These are phyloP conservation scores for Phanerodontia chrysosporium DNA, from an alignment of 768 basidiomycete species.

Conservation along the genomic window DNA sequence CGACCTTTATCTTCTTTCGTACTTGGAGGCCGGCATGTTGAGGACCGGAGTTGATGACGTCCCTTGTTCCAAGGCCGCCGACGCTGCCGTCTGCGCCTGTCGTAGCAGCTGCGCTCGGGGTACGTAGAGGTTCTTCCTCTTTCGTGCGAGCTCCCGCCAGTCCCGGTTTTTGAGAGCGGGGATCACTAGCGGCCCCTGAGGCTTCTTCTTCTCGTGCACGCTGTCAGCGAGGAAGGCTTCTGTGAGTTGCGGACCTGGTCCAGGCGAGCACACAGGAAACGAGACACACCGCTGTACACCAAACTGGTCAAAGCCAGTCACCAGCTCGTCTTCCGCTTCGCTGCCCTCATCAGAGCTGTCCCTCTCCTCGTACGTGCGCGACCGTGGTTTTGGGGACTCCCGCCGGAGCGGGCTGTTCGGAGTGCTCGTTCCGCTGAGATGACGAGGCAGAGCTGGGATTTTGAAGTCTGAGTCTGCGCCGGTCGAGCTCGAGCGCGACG, in stretches of 20 bases:
- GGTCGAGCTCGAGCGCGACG: slow-evolving; percentile 56
- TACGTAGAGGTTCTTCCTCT: slow-evolving; percentile 59
- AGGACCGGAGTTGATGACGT: slow-evolving; percentile 74
- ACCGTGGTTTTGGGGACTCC: slow-evolving; percentile 40
- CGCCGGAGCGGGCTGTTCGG: slow-evolving; percentile 41
- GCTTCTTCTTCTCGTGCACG: slow-evolving; percentile 41
- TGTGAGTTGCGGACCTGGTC: slow-evolving; percentile 71
- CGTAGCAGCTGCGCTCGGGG: slow-evolving; percentile 55
- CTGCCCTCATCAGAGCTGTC: slow-evolving; percentile 59
- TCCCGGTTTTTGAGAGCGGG: slow-evolving; percentile 84
- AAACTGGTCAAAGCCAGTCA: slow-evolving; percentile 67
- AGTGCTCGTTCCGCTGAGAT: slow-evolving; percentile 28
- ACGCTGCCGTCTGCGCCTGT: slow-evolving; percentile 70
- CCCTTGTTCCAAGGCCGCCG: slow-evolving; percentile 71
- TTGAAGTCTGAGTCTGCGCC: slow-evolving; percentile 69
- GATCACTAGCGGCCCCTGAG: slow-evolving; percentile 73
- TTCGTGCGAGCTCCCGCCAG: slow-evolving; percentile 80
- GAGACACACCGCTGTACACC: slow-evolving; percentile 83
- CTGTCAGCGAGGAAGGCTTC: slow-evolving; percentile 40
- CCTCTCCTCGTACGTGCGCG: slow-evolving; percentile 27
- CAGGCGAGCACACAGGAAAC: slow-evolving; percentile 11
- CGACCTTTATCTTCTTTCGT: slow-evolving; percentile 30
- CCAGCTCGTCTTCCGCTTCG: slow-evolving; percentile 56
- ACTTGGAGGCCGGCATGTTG: slow-evolving; percentile 65
- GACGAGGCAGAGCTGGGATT: slow-evolving; percentile 57